These are phyloP conservation scores for Rugosomyces carneus DNA, from an alignment of 1,284 basidiomycete species.

Conservation along the genomic window DNA sequence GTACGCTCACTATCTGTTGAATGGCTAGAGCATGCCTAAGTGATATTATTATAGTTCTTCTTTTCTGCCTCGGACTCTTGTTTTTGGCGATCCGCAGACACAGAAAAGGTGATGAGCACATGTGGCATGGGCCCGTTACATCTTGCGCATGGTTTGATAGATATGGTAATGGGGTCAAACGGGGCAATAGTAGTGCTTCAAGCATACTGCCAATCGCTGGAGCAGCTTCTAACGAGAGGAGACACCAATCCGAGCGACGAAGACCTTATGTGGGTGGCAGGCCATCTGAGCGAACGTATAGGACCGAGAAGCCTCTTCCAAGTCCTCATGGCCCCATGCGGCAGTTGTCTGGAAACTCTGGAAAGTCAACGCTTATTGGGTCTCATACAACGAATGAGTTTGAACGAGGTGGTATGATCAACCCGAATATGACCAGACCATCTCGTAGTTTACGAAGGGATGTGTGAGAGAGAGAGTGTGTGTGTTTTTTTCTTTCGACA, in stretches of 20 bases:
- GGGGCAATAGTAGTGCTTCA: conserved; percentile 21
- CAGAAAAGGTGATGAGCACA: conserved; percentile 56
- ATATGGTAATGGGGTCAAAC: conserved; percentile 33
- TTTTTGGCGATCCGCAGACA: conserved; percentile 61
- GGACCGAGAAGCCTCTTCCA: conserved; percentile 18
- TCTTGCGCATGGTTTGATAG: conserved; percentile 65
- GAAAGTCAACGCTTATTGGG: conserved; percentile 28
- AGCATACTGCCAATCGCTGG: conserved; percentile 20
- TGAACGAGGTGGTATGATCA: conserved; percentile 40
- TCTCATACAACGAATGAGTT: conserved; percentile 32
- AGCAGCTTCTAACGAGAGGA: conserved; percentile 8
- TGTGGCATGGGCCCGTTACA: conserved; percentile 72
- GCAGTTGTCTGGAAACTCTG: conserved; percentile 26
- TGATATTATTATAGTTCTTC: conserved; percentile 42
- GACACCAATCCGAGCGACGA: conserved; percentile 8
- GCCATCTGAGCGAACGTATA: conserved; percentile 13
- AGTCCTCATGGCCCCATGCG: conserved; percentile 16
- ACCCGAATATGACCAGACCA: conserved; percentile 28
- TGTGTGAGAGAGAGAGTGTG: too few species aligned
- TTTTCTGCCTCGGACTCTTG: conserved; percentile 54
- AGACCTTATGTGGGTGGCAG: conserved; percentile 16
- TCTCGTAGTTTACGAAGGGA: conserved; percentile 7
- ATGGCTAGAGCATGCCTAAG: conserved; percentile 15
- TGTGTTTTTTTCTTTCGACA: neutral
- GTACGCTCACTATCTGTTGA: conserved; percentile 28